Percentiles rank a stretch among this genome's conserved stretches.
Conservation (phyloP, 2,329 filamentous ascomycete genomes). For the Botrytis tulipae region DNA sequence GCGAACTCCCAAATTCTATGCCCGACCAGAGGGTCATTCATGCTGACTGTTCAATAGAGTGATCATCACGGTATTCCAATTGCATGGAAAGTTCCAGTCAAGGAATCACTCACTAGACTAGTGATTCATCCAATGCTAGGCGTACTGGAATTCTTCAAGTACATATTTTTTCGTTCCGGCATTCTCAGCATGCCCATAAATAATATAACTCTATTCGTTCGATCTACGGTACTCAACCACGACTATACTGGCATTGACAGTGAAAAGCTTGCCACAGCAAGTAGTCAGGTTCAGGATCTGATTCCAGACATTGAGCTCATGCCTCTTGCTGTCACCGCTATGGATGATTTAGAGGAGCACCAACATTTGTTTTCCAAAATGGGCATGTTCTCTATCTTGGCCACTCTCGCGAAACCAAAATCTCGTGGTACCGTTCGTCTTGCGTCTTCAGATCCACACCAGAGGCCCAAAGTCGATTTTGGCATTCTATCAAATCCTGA, state of each 20-base stretch:
- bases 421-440: constrained; percentile 21
- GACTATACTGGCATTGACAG: background rate
- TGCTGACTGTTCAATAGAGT: background rate
- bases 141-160: constrained; percentile 17
- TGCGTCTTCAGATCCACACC: constrained; percentile 14
- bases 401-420: constrained; percentile 18
- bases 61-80: constrained; percentile 22
- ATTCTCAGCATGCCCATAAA: constrained; percentile 19
- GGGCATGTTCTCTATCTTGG: constrained; percentile 20
- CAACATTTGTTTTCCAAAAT: constrained; percentile 16
- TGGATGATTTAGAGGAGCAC: constrained; percentile 19
- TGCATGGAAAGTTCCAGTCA: constrained; percentile 20
- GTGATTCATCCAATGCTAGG: constrained; percentile 3
- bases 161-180: constrained; percentile 16
- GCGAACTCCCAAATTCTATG: background rate
- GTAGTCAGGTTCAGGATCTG: background rate
- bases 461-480: constrained; percentile 21
- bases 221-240: background rate
- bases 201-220: constrained; percentile 14
- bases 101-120: constrained; percentile 14
- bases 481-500: constrained; percentile 17
- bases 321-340: constrained; percentile 14
- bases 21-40: background rate
- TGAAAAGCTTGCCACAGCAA: background rate
- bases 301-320: constrained; percentile 23